Evolutionary conservation across 2,329 filamentous ascomycete species (phyloP), one percentile per base, ranked within the genome.

Genomic region (Fusarium sp.): DNA sequence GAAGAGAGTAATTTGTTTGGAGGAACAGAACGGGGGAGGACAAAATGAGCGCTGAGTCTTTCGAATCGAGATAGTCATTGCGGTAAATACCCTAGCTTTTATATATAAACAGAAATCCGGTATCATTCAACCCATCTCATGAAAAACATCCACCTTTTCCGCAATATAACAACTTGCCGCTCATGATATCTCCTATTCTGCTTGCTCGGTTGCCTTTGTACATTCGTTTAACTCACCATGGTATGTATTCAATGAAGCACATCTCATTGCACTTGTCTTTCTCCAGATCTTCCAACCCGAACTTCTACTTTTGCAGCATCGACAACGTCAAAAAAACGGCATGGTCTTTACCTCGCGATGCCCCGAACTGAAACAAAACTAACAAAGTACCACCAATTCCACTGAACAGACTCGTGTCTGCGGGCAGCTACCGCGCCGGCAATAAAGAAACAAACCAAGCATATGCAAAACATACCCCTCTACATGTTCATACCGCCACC

Each of bases 401-500:
- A 43, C 41, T 57, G 46, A 50, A 45, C 52, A 62, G 64, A 56
- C 55, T 50, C 35, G 62, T 41, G 57, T 65, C 58, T 50, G 44
- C 56, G 56, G 62, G 53, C 56, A 58, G 48, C 57, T 56, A 57
- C 65, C 61, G 46, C 67, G 69, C 69, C 59, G 52, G 62, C 56
- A 65, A 47, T 46, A 62, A 64, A 61, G 52, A 58, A 19, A 62
- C n/a, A 53, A 57, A 54, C 10, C n/a, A 53, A 57, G 51, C 10
- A 59, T n/a, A 45, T 32, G 27, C 44, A 57, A 49, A 45, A 58
- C 37, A 32, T 20, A 45, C 40, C 51, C 33, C 52, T 41, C 65
- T 56, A 75, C 70, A 75, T 73, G 14, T 75, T 76, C 30, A 72
- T 73, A 7, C 76, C 75, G n/a, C 66, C 75, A 17, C 66, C 65